A percentile compares a stretch with the other conserved stretches of the same genome.
phyloP scores from a whole-genome alignment of 345 rosid species.

The Microthlaspi erraticum region DNA sequence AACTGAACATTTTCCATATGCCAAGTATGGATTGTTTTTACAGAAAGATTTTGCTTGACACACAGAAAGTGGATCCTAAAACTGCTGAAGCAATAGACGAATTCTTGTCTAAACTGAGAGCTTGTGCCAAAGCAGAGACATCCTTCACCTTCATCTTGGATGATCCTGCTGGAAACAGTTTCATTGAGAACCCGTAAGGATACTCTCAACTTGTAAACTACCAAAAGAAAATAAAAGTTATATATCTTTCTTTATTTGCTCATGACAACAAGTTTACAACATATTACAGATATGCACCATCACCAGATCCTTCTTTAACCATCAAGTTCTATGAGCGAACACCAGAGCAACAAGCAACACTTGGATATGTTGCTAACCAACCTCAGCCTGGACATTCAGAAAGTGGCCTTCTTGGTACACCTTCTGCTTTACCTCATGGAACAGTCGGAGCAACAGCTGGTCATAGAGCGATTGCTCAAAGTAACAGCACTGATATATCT shows the following conservation, averaged over 20 bases:
- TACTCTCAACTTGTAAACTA: constrained; percentile 12
- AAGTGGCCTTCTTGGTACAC: constrained; percentile 36
- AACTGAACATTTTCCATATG: neutral
- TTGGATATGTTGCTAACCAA: constrained; percentile 70
- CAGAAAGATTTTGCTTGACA: constrained; percentile 14
- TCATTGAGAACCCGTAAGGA: constrained; percentile 90
- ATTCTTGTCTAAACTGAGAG: constrained; percentile 75
- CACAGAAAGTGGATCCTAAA: constrained; percentile 82
- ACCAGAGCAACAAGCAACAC: constrained; percentile 73
- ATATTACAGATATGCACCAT: constrained; percentile 72
- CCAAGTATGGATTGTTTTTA: neutral
- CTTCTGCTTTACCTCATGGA: constrained; percentile 66
- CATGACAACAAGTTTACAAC: neutral
- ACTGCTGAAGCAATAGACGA: constrained; percentile 87
- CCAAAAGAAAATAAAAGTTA: neutral
- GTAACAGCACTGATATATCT: constrained; percentile 72
- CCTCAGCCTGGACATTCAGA: constrained; percentile 53
- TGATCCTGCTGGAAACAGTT: constrained; percentile 96
- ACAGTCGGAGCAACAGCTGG: constrained; percentile 81
- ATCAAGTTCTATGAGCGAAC: constrained; percentile 86
- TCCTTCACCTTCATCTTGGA: constrained; percentile 79
- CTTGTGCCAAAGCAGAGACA: constrained; percentile 68
- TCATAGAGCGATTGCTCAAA: constrained; percentile 87
- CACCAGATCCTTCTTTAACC: constrained; percentile 72
- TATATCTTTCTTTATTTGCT: neutral